A percentile compares a stretch with the other conserved stretches of the same genome.
Evolutionary conservation across 2,329 filamentous ascomycete species (phyloP).

Genomic region (Venturia carpophila): DNA sequence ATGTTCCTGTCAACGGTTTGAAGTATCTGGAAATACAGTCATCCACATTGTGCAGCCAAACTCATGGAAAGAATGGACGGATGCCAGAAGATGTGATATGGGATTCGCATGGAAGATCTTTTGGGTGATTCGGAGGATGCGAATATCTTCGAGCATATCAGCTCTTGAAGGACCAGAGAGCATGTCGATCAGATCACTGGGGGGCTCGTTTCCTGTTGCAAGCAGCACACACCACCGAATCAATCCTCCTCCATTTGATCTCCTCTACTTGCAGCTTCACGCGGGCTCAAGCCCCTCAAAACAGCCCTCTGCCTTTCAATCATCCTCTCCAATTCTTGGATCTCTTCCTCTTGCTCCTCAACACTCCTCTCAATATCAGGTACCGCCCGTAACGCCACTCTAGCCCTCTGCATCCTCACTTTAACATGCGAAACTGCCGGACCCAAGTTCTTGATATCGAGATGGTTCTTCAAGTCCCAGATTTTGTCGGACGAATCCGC

Average conservation of each 20-base stretch:
- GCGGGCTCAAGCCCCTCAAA: constrained; percentile 27
- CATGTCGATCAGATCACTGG: neutral
- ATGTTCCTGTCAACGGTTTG: too few species aligned
- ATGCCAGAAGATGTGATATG: neutral
- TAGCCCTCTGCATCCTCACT: constrained; percentile 73
- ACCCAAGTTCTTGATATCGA: constrained; percentile 68
- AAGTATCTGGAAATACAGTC: too few species aligned
- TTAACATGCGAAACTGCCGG: constrained; percentile 71
- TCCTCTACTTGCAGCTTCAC: neutral
- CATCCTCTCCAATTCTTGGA: constrained; percentile 55
- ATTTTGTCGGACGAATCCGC: constrained; percentile 22
- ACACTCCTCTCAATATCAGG: constrained; percentile 62
- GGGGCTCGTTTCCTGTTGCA: neutral
- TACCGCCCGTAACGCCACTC: constrained; percentile 55
- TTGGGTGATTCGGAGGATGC: neutral
- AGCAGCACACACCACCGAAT: neutral
- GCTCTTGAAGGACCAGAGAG: neutral
- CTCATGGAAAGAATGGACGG: too few species aligned
- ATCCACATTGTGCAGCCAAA: too few species aligned
- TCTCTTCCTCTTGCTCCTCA: constrained; percentile 64
- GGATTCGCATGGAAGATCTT: neutral
- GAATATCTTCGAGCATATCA: neutral
- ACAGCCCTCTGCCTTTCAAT: constrained; percentile 51
- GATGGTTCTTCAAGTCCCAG: constrained; percentile 23
- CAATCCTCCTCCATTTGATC: neutral